These are phyloP conservation scores for Pisolithus marmoratus DNA, from an alignment of 768 basidiomycete species.

Conservation along the genomic window DNA sequence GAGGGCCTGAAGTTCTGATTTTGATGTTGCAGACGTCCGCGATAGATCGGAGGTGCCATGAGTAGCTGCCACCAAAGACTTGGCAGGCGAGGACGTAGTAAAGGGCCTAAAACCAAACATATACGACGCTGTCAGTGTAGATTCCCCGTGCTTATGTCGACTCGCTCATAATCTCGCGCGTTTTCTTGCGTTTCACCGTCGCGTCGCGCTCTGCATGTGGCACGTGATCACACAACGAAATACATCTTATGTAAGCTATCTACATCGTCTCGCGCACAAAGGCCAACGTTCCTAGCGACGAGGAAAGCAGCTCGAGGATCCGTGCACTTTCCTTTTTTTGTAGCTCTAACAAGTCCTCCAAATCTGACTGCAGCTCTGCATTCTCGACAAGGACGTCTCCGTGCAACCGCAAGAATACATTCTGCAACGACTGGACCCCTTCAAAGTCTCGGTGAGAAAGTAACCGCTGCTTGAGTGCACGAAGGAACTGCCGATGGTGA, in stretches of 20 bases:
- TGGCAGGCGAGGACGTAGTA: slow-evolving; percentile 43
- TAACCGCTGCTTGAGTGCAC: slow-evolving; percentile 68
- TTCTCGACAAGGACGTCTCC: slow-evolving; percentile 75
- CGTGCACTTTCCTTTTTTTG: slow-evolving; percentile 77
- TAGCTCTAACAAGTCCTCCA: slow-evolving; percentile 55
- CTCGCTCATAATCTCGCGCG: not conserved
- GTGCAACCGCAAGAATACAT: slow-evolving; percentile 80
- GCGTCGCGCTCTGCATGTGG: not conserved
- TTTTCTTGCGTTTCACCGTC: not conserved
- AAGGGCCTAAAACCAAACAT: slow-evolving; percentile 46
- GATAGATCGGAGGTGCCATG: slow-evolving; percentile 32
- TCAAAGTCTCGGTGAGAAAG: slow-evolving; percentile 87
- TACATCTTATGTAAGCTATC: not conserved
- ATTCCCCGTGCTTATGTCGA: not conserved
- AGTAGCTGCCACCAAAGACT: slow-evolving; percentile 18
- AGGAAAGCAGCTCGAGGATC: slow-evolving; percentile 67
- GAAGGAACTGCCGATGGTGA: slow-evolving; percentile 62
- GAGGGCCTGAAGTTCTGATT: slow-evolving; percentile 47
- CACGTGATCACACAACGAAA: not conserved
- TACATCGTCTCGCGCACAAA: slow-evolving; percentile 41
- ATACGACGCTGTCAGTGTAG: slow-evolving; percentile 1
- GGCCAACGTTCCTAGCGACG: slow-evolving; percentile 67
- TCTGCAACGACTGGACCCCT: slow-evolving; percentile 84
- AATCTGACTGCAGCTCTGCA: slow-evolving; percentile 49
- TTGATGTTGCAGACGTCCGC: slow-evolving; percentile 34